A percentile compares a stretch with the other conserved stretches of the same genome.
Evolutionary conservation across 192 early-diverging fungal genomes (phyloP).

Genomic region (Umbelopsis vinacea): DNA sequence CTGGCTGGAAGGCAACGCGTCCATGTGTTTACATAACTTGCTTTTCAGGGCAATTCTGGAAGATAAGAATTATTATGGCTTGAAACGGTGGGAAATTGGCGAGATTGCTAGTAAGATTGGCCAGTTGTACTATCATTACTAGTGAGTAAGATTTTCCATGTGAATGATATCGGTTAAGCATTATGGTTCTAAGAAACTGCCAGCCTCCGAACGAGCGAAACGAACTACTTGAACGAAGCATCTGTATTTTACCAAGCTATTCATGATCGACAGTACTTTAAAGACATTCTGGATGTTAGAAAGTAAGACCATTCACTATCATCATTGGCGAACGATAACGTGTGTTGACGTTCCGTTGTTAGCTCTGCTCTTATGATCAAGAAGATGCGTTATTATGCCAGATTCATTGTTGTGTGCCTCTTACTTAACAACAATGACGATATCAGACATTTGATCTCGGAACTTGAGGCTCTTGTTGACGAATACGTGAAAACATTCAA

Average conservation of each 20-base stretch:
- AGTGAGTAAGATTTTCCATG: slow-evolving; percentile 53
- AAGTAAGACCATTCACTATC: slow-evolving; percentile 60
- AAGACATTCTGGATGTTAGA: slow-evolving; percentile 90
- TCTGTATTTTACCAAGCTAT: slow-evolving; percentile 97
- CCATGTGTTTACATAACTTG: too few species aligned
- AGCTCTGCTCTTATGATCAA: slow-evolving; percentile 94
- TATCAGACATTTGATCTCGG: slow-evolving; percentile 82
- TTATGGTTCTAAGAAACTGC: not conserved
- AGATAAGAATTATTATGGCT: slow-evolving; percentile 85
- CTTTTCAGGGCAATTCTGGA: slow-evolving; percentile 75
- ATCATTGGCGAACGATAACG: not conserved
- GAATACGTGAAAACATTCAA: slow-evolving; percentile 88
- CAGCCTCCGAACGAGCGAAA: slow-evolving; percentile 91
- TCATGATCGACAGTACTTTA: slow-evolving; percentile 92
- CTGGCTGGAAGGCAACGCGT: too few species aligned
- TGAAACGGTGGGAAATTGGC: slow-evolving; percentile 98
- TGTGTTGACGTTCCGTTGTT: not conserved
- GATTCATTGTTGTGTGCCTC: slow-evolving; percentile 95
- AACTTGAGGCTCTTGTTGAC: slow-evolving; percentile 83
- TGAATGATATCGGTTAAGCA: slow-evolving; percentile 53
- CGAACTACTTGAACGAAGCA: slow-evolving; percentile 94
- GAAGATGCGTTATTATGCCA: slow-evolving; percentile 96
- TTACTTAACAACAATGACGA: slow-evolving; percentile 82
- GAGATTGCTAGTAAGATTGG: slow-evolving; percentile 99
- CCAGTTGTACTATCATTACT: slow-evolving; percentile 85